Evolutionary conservation across 805 yeast species (phyloP).

Genomic region (Kuraishia cidri): DNA sequence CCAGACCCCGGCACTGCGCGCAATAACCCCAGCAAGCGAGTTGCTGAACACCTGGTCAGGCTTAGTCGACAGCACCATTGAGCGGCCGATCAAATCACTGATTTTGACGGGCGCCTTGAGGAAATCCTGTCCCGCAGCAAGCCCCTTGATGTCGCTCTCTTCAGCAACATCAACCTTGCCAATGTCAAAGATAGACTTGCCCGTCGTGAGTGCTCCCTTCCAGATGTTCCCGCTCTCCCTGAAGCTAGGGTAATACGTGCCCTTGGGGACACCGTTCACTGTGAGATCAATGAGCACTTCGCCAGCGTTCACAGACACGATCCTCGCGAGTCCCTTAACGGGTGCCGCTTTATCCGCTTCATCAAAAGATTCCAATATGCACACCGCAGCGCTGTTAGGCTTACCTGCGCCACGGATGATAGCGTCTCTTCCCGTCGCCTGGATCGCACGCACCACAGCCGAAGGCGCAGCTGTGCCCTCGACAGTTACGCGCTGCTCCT

Average conservation of each 20-base stretch:
- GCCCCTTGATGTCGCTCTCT: constrained; percentile 18
- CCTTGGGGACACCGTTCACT: constrained; percentile 57
- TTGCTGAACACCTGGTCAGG: constrained; percentile 28
- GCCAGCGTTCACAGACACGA: constrained; percentile 52
- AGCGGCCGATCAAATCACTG: constrained; percentile 63
- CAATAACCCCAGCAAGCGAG: constrained; percentile 77
- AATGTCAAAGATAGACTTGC: constrained; percentile 36
- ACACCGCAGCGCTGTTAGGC: constrained; percentile 85
- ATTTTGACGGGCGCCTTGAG: constrained; percentile 37
- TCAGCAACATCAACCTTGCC: constrained; percentile 26
- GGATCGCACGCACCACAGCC: constrained; percentile 55
- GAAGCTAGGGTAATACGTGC: constrained; percentile 62
- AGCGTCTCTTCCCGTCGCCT: constrained; percentile 76
- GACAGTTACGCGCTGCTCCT: constrained; percentile 54
- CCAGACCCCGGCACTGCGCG: constrained; percentile 96
- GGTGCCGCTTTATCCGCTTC: constrained; percentile 37
- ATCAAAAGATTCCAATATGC: constrained; percentile 72
- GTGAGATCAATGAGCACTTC: constrained; percentile 69
- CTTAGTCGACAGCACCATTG: constrained; percentile 36
- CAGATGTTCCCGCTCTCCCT: constrained; percentile 71
- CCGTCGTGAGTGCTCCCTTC: constrained; percentile 61
- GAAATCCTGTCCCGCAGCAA: constrained; percentile 36
- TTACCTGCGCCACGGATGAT: constrained; percentile 87
- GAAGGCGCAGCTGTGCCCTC: constrained; percentile 74
- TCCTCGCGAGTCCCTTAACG: constrained; percentile 81